Evolutionary conservation across 2,329 filamentous ascomycete genomes (phyloP), one percentile per base, ranked within the genome.

Genomic region (Dryadomyces sulphureus): DNA sequence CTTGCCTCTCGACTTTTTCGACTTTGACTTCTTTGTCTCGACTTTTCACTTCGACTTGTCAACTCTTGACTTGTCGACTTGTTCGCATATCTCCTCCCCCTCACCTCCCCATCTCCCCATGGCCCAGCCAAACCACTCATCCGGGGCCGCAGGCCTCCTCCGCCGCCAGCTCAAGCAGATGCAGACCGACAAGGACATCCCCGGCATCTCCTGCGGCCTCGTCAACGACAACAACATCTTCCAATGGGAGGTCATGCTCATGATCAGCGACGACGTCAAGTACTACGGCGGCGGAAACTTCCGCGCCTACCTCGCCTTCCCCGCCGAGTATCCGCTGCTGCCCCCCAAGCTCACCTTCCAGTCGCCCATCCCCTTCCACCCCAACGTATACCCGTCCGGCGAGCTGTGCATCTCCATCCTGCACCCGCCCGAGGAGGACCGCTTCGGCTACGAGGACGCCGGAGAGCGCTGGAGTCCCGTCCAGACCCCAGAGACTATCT

Each of bases 171-270:
- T 96, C 53, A 94, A 94, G 68, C 81, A 93, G 61, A 96, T 98
- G 78, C 86, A 94, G 65, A 79, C 75, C 21, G 81, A 86, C 61
- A 90, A 88, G 60, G 88, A 94, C 63, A 83, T 96, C 41, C 87
- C 87, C 0, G 92, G 90, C 45, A 94, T 96, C 59, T 95, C 88
- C 51, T 94, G 87, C 57, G 92, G 92, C 0, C 69, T 98, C 38
- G 79, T 89, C 45, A 79, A 81, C 57, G 84, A 84, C 62, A 83
- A 68, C 65, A 94, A 94, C 60, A 79, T 96, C 9, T 95, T 95
- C 54, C 84, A 94, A 68, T 98, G 92, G 92, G 89, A 96, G 64
- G 88, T 96, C 19, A 94, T 95, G 84, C 77, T 98, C 50, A 96
- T 98, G 90, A 90, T 96, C 54, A 87, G 79, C 51, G 89, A 95